A percentile compares a stretch with the other conserved stretches of the same genome.
These are phyloP conservation scores for Protomyces inundatus DNA, from an alignment of 1,139 yeast genomes.

Conservation along the genomic window DNA sequence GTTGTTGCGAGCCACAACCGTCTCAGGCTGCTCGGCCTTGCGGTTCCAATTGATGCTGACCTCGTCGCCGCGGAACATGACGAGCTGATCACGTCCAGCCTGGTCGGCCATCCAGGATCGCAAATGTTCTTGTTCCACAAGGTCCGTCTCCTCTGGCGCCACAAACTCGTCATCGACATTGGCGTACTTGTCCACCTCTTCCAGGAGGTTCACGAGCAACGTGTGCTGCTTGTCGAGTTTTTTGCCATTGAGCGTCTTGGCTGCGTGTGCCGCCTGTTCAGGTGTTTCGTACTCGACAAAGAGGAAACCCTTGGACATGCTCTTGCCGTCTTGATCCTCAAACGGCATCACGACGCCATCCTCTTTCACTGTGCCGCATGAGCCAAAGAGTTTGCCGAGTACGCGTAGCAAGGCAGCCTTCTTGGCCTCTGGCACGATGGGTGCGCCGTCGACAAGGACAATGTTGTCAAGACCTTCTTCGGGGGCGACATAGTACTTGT, in stretches of 20 bases:
- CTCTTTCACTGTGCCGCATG: slow-evolving; percentile 65
- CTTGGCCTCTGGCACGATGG: slow-evolving; percentile 87
- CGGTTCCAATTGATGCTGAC: slow-evolving; percentile 89
- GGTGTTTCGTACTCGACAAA: slow-evolving; percentile 75
- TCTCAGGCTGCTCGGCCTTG: slow-evolving; percentile 67
- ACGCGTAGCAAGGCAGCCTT: slow-evolving; percentile 81
- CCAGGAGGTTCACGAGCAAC: slow-evolving; percentile 71
- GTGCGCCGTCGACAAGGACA: slow-evolving; percentile 91
- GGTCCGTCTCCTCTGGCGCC: slow-evolving; percentile 52
- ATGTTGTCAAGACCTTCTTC: slow-evolving; percentile 68
- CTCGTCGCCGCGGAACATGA: slow-evolving; percentile 70
- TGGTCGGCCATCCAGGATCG: slow-evolving; percentile 88
- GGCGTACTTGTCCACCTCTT: slow-evolving; percentile 80
- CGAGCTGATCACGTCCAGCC: slow-evolving; percentile 84
- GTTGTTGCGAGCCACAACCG: slow-evolving; percentile 65
- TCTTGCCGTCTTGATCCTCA: slow-evolving; percentile 70
- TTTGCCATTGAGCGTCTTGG: slow-evolving; percentile 75
- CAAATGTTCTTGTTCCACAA: slow-evolving; percentile 54
- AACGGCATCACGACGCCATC: slow-evolving; percentile 74
- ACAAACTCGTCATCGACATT: slow-evolving; percentile 58
- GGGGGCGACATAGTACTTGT: slow-evolving; percentile 58
- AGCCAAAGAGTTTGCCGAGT: slow-evolving; percentile 67
- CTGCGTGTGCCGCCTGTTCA: slow-evolving; percentile 69
- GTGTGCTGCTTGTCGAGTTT: slow-evolving; percentile 92
- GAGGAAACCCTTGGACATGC: slow-evolving; percentile 44